Percentiles rank a stretch among this genome's conserved stretches.
phyloP scores from a whole-genome alignment of 768 basidiomycete genomes.

The Lentinus tigrinus region DNA sequence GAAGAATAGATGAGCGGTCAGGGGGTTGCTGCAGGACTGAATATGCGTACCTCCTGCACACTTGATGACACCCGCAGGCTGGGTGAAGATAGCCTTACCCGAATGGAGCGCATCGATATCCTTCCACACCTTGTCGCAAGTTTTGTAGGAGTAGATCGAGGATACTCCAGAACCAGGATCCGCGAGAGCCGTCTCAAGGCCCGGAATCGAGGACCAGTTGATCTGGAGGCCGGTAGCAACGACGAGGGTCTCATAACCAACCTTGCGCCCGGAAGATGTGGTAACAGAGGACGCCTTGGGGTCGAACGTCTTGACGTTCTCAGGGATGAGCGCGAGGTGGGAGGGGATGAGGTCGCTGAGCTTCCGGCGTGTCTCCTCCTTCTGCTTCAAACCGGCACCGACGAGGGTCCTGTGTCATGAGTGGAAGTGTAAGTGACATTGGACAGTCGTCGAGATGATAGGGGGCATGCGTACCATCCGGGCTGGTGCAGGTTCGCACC shows the following conservation, averaged over 20 bases:
- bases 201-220: constrained; percentile 76
- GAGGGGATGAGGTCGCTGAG: constrained; percentile 71
- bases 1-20: neutral
- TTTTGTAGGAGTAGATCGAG: constrained; percentile 88
- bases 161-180: constrained; percentile 81
- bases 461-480: constrained; percentile 61
- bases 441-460: neutral
- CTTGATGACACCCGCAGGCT: constrained; percentile 90
- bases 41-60: constrained; percentile 75
- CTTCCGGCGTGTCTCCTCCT: constrained; percentile 64
- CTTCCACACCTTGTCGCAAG: constrained; percentile 86
- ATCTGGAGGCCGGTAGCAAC: constrained; percentile 87
- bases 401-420: constrained; percentile 78
- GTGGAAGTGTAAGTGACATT: neutral
- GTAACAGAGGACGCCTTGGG: constrained; percentile 74
- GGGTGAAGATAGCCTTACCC: constrained; percentile 92
- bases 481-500: constrained; percentile 49
- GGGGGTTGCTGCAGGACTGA: too few species aligned
- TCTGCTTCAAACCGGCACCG: constrained; percentile 79
- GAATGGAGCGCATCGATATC: constrained; percentile 73
- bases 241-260: constrained; percentile 83
- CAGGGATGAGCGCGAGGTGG: constrained; percentile 68
- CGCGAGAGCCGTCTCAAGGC: constrained; percentile 73
- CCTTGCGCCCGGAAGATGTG: constrained; percentile 63
- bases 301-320: constrained; percentile 71